Base-by-base conservation (phyloP, 2,329 filamentous ascomycete species). In the Nemania sp. region DNA sequence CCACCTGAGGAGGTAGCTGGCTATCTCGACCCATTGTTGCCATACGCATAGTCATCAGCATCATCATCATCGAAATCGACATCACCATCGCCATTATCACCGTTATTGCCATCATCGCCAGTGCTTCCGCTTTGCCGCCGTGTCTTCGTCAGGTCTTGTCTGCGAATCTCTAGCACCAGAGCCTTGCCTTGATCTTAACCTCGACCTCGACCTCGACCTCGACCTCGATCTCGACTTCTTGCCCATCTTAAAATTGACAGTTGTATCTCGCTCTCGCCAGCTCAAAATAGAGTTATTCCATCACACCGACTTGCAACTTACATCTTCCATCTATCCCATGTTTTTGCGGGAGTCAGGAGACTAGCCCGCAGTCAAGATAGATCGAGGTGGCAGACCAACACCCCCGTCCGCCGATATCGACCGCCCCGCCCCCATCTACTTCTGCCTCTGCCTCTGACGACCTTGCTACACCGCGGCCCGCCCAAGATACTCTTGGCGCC, bases 311-410 rank as follows among this genome's bases (percentile, higher is more conserved):
- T 48, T 46, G 23, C 37, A 43, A 41, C 34, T 28, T 39, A 45
- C 37, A 59, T 50, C 44, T 59, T 37, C 51, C 36, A 61, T n/a
- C n/a, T n/a, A n/a, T n/a, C n/a, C n/a, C n/a, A 59, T 44, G 39
- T 64, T 55, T 63, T 64, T 68, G 74, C 72, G 73, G 77, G 72
- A 73, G 60, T 65, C 63, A 51, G 57, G 44, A 53, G 60, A 61
- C 60, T 57, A 63, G 56, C 75, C 80, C 77, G 75, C 76, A 75
- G 65, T 64, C 73, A 59, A 60, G n/a, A 44, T 40, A 73, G 56
- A 75, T 84, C 84, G 86, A 84, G 80, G 86, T 90, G 87, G 87
- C 86, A 81, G 81, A 88, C 83, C 81, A 84, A 78, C 77, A 69
- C 71, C 76, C 81, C 74, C 76, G 75, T 70, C 73, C 75, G 57